Evolutionary conservation across 2,329 filamentous ascomycete species (phyloP).

Genomic region (Ilyonectria mors-panacis): DNA sequence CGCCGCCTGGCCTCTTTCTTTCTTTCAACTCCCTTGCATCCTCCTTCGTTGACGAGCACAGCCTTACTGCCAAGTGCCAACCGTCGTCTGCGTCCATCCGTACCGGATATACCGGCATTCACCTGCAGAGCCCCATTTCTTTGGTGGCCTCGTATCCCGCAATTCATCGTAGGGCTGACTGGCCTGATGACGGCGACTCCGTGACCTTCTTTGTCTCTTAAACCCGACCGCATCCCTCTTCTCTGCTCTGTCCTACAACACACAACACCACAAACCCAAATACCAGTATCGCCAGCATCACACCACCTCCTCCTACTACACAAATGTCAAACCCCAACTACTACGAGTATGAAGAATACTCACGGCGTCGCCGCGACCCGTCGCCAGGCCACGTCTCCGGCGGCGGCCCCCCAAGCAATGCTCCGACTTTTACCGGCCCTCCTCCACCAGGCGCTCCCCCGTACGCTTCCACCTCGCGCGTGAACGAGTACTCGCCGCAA

Average conservation of each 20-base stretch:
- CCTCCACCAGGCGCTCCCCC: constrained; percentile 37
- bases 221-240: constrained; percentile 12
- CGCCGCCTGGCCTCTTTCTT: neutral
- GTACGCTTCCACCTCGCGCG: constrained; percentile 43
- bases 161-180: constrained; percentile 27
- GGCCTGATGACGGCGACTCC: constrained; percentile 28
- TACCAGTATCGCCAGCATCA: neutral
- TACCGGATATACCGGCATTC: constrained; percentile 24
- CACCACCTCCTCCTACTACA: neutral
- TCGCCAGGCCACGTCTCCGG: constrained; percentile 53
- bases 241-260: neutral
- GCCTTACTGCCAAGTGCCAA: constrained; percentile 14
- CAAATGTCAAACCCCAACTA: constrained; percentile 45
- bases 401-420: constrained; percentile 34
- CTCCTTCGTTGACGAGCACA: constrained; percentile 10
- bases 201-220: constrained; percentile 5
- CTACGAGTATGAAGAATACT: constrained; percentile 50
- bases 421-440: constrained; percentile 29
- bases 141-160: constrained; percentile 11
- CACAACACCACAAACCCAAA: neutral
- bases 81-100: neutral
- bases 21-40: neutral
- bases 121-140: constrained; percentile 25
- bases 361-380: constrained; percentile 47
- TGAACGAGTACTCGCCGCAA: constrained; percentile 42